These are phyloP conservation scores for Saccharomycopsis hybrid DNA, from an alignment of 1,139 yeast species.

Conservation along the genomic window DNA sequence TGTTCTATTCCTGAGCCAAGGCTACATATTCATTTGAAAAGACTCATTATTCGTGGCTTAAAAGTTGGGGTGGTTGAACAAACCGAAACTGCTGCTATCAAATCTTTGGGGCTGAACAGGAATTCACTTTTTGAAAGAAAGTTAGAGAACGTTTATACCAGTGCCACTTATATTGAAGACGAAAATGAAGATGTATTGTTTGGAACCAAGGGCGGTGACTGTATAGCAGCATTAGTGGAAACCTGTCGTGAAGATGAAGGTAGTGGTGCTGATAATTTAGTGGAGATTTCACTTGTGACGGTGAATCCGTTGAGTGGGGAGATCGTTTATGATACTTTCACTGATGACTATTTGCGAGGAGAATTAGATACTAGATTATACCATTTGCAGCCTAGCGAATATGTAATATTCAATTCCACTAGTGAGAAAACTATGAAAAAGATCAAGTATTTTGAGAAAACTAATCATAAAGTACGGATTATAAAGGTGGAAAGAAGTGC, in stretches of 20 bases:
- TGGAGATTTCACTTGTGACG: conserved; percentile 46
- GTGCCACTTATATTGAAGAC: conserved; percentile 75
- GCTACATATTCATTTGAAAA: conserved; percentile 65
- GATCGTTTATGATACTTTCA: conserved; percentile 61
- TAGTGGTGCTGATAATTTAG: conserved; percentile 8
- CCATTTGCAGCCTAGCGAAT: conserved; percentile 72
- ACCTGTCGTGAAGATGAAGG: neutral
- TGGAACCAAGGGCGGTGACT: conserved; percentile 24
- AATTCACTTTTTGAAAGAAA: conserved; percentile 59
- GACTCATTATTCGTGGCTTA: conserved; percentile 53
- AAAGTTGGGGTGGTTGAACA: conserved; percentile 89
- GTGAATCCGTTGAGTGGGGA: conserved; percentile 78
- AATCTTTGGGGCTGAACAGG: conserved; percentile 39
- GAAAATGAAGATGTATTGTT: conserved; percentile 27
- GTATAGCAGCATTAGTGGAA: conserved; percentile 25
- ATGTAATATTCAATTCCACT: conserved; percentile 40
- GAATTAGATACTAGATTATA: conserved; percentile 68
- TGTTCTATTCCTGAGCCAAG: conserved; percentile 79
- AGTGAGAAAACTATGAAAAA: conserved; percentile 8
- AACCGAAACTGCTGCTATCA: conserved; percentile 71
- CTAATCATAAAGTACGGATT: conserved; percentile 17
- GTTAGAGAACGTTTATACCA: conserved; percentile 69
- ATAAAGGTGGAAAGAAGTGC: conserved; percentile 22
- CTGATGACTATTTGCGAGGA: conserved; percentile 45
- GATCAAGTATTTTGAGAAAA: neutral